Evolutionary conservation across 192 early-diverging fungal species (phyloP), one percentile per base, ranked within the genome.

Genomic region (Lobulomyces angularis): DNA sequence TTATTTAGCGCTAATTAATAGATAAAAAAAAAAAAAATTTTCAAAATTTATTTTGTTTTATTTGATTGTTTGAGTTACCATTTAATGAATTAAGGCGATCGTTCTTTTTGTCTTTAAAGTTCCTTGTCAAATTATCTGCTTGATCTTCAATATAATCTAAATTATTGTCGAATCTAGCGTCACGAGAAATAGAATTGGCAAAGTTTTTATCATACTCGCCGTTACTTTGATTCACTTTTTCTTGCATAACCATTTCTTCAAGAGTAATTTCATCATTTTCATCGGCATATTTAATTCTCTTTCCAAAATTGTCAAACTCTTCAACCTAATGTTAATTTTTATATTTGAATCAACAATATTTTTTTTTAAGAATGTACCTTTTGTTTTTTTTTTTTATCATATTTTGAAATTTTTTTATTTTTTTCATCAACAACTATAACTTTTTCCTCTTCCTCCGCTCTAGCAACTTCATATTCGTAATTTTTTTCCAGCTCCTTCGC

Each of bases 131-230:
- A 12, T 64, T 69, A 50, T 95, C 90, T 0, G 75, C 67, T 16
- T 82, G 74, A 19, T 94, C 94, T 54, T 94, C 91, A 69, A 93
- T 73, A 35, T 93, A 90, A 31, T 98, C 94, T 23, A 84, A 59
- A 41, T 87, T 76, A 46, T 89, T 70, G 46, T 61, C 54, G 45
- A 77, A 89, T 5, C 61, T 62, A 20, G 69, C 55, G 56, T 89
- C 86, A 5, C 49, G 41, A 1, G 80, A 60, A 36, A 89, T 88
- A 12, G 73, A 60, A n/a, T 66, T 51, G 0, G 82, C 82, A 29
- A 85, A 57, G 14, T 84, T 73, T 11, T 51, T 41, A 43, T 89
- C 83, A 62, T 80, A 84, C n/a, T n/a, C n/a, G 3, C 55, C 42
- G 6, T 53, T 51, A 14, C 58, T 56, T 26, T 50, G 49, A 1